These are phyloP conservation scores for Porodaedalea pini DNA, from an alignment of 1,284 basidiomycete species.

Conservation along the genomic window DNA sequence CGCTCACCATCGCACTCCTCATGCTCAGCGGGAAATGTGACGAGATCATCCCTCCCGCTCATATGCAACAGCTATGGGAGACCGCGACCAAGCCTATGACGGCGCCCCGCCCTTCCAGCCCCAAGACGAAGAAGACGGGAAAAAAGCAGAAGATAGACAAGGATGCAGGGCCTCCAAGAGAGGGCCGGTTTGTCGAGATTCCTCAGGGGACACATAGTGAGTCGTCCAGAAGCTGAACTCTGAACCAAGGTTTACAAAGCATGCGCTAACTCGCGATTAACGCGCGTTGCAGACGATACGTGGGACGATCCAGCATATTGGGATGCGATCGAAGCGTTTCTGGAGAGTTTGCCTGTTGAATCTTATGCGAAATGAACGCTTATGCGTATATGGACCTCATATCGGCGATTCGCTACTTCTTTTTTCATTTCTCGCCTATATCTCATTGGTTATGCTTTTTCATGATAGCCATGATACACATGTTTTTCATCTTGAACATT, in stretches of 20 bases:
- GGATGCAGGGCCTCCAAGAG: slow-evolving; percentile 19
- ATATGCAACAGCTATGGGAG: slow-evolving; percentile 48
- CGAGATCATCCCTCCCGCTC: slow-evolving; percentile 48
- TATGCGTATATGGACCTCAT: not conserved
- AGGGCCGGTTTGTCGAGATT: slow-evolving; percentile 36
- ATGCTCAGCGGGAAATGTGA: slow-evolving; percentile 32
- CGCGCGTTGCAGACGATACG: slow-evolving; percentile 35
- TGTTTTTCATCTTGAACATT: not conserved
- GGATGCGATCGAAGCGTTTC: slow-evolving; percentile 36
- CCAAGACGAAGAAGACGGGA: not conserved
- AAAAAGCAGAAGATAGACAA: not conserved
- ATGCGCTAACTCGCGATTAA: not conserved
- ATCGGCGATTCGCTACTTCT: not conserved
- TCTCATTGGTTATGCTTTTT: not conserved
- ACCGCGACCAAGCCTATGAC: slow-evolving; percentile 17
- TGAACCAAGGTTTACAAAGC: too few relatives aligned
- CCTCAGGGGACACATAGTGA: slow-evolving; percentile 43
- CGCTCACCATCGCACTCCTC: slow-evolving; percentile 7
- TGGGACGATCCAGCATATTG: slow-evolving; percentile 40
- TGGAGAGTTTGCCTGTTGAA: slow-evolving; percentile 23
- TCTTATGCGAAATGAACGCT: slow-evolving; percentile 9
- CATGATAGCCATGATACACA: not conserved
- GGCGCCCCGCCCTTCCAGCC: not conserved
- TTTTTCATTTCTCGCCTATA: not conserved
- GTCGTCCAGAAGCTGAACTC: slow-evolving; percentile 20